Evolutionary conservation across 495 filamentous ascomycete species (phyloP), one percentile per base, ranked within the genome.

Genomic region (Penicillium dipodomyicola): DNA sequence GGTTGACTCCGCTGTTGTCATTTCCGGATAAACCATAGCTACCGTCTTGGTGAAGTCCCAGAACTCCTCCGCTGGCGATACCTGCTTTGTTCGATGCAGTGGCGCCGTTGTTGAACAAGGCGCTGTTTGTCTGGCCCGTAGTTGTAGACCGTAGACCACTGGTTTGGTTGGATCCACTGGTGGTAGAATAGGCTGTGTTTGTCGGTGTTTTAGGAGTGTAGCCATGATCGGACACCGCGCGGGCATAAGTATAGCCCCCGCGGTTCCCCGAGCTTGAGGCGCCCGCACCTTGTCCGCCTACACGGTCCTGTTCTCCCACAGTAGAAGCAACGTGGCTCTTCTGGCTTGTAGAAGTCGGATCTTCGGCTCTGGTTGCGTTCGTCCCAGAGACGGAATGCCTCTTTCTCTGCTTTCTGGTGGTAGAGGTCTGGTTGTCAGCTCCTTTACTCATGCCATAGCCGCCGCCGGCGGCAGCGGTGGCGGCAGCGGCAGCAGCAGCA

Each of bases 401-500:
- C 14, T 45, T 33, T 29, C 22, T 41, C 44, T 20, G 23, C 1
- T 54, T 32, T 25, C 8, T 22, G 19, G 40, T 5, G 2, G 25
- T 25, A 17, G 40, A 25, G 14, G 17, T 27, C 29, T 54, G 17
- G 4, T 33, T 23, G 25, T 9, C 8, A 10, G 14, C 19, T 8
- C 45, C 37, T 32, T 50, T 41, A 5, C 46, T 42, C 35, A 29
- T 29, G 3, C 45, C 45, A 51, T 52, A 32, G 37, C 54, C 33
- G 19, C 47, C 46, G 5, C 20, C 45, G 2, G 17, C 35, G 0
- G 30, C 27, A 12, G 44, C 54, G 6, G 33, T 27, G 41, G 53
- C 52, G 10, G 30, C 23, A 6, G 23, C 23, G 6, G 23, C 23
- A 5, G 23, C 23, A 6, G 23, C 35, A 4, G 44, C 37, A 4